Evolutionary conservation across 306 rosid genomes (phyloP), one percentile per base, ranked within the genome.

Genomic region (Pyrus communis): DNA sequence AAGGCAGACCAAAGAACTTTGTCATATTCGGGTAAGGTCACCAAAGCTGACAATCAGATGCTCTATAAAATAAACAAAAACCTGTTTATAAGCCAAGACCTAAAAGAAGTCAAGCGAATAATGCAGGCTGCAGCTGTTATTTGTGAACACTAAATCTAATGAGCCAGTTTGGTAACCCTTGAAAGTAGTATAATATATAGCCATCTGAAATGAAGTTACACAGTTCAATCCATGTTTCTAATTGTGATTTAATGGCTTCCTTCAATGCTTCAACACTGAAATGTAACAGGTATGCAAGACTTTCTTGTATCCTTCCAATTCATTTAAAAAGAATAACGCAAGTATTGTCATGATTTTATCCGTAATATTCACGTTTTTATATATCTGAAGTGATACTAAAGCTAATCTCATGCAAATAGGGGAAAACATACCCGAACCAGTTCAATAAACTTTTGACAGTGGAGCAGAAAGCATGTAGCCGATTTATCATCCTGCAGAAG

Each of bases 391-490:
- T 70, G 30, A 19, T 54, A 14, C 2, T 31, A 57, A 74, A 63
- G 40, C 42, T 1, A 54, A 43, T 65, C 3, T 33, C 25, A 72
- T 58, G 35, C 76, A 73, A 74, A 80, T 31, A 82, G 77, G 15
- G 33, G 78, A 77, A 45, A 80, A 82, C 71, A 80, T 96, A 96
- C 99, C 91, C 96, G 95, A 78, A 96, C 98, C 82, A 96, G 85
- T 82, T 96, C 98, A 30, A 96, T 91, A 77, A 96, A 92, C 51
- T 92, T 92, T 79, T 96, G 99, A 84, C 97, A 91, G 80, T 93
- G 93, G 77, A 96, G 99, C 62, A 93, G 93, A 86, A 96, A 93
- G 89, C 97, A 96, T 59, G 87, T 89, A 71, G 98, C 93, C 58
- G 99, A 92, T 73, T 89, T 84, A 81, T 87, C 93, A 84, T 93